phyloP scores from a whole-genome alignment of 306 rosid species.

The Fragaria iinumae region DNA sequence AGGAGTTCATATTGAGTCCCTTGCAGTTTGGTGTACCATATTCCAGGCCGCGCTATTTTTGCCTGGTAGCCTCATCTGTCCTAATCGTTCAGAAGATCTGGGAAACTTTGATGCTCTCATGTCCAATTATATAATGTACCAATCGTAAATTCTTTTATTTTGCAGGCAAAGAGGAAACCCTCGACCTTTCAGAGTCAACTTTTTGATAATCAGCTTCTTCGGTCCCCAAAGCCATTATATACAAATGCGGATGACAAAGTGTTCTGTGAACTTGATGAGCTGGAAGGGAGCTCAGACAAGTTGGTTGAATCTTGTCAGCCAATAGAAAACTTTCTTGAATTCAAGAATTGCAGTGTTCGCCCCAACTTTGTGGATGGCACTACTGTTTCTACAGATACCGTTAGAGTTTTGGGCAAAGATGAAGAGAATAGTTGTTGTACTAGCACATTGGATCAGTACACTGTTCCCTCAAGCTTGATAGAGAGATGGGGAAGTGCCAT shows the following conservation, averaged over 20 bases:
- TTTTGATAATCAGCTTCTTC: conserved; percentile 46
- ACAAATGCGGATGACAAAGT: conserved; percentile 23
- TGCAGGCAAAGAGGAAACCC: conserved; percentile 80
- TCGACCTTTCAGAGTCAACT: conserved; percentile 47
- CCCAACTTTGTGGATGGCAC: conserved; percentile 28
- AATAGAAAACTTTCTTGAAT: conserved; percentile 65
- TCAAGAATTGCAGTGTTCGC: conserved; percentile 33
- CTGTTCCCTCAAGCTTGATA: conserved; percentile 69
- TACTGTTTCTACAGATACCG: conserved; percentile 25
- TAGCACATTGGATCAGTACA: conserved; percentile 48
- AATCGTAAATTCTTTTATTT: conserved; percentile 23
- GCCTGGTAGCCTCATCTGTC: conserved; percentile 62
- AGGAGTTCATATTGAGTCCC: conserved; percentile 89
- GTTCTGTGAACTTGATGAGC: conserved; percentile 37
- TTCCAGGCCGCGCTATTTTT: conserved; percentile 95
- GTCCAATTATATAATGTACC: neutral
- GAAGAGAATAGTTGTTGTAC: conserved; percentile 22
- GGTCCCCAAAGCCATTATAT: conserved; percentile 53
- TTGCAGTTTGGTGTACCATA: conserved; percentile 93
- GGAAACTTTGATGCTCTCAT: neutral
- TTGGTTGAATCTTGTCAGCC: conserved; percentile 72
- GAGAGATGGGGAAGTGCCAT: conserved; percentile 98
- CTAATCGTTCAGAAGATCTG: conserved; percentile 11
- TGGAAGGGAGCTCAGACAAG: conserved; percentile 43
- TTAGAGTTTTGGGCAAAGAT: conserved; percentile 29